Base-by-base conservation (phyloP, 139 green algal species). In the Gonium pectorale region DNA sequence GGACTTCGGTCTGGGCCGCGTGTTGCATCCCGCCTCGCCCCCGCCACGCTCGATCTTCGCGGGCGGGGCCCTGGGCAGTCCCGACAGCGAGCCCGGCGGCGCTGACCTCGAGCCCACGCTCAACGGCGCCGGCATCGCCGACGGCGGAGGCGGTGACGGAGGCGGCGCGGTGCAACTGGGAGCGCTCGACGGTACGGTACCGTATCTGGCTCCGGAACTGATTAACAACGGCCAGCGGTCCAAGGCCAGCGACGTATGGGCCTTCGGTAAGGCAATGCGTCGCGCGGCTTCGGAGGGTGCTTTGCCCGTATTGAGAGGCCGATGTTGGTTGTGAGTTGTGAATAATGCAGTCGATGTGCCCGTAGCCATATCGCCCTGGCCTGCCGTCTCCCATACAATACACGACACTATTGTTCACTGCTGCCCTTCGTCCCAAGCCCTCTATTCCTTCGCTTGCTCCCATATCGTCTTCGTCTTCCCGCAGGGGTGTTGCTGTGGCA, bases 1-100 rank as follows among this genome's bases (percentile, higher is more conserved):
- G 37, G 92, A 95, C 86, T 95, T 95, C 73, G 92, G 92, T 4
- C 90, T 94, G 6, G 74, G 77, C 46, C 44, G 78, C 13, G 63
- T 82, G 22, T 38, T 82, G 27, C 75, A 82, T 41, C 37, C 17
- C 59, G 26, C n/a, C n/a, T 1, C 60, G n/a, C 15, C 70, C 21
- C 22, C 46, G 5, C 70, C 31, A 15, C 21, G 11, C 70, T 2
- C 44, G 33, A 26, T 43, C 68, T 62, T 8, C 24, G n/a, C n/a
- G n/a, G n/a, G 56, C 56, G 19, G 9, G 27, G 56, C 56, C 19
- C 9, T 77, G 68, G 43, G 15, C n/a, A 77, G 27, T 15, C 7
- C 22, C 29, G 31, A 22, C 49, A 67, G 51, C 21, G 21, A 15
- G 3, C 38, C n/a, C n/a, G 31, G 31, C 70, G 67, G 27, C 41